A percentile compares a stretch with the other conserved stretches of the same genome.
phyloP scores from a whole-genome alignment of 345 rosid species.

The Raphanus raphanistrum region DNA sequence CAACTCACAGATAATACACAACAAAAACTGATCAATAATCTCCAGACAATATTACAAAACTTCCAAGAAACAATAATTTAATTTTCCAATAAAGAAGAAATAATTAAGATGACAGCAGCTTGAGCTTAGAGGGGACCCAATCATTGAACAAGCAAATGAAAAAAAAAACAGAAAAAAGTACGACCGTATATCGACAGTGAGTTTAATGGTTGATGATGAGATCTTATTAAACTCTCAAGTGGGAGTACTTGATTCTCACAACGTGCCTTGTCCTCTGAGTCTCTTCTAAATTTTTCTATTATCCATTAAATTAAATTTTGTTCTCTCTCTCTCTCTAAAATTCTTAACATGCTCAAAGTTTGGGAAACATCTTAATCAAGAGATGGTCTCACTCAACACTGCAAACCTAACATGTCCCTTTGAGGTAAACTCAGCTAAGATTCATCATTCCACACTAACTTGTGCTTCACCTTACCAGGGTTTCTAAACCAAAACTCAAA shows the following conservation, averaged over 20 bases:
- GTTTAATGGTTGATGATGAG: constrained; percentile 36
- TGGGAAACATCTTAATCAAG: constrained; percentile 37
- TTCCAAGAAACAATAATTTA: constrained; percentile 24
- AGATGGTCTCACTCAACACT: constrained; percentile 27
- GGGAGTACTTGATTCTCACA: constrained; percentile 35
- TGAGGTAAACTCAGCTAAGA: constrained; percentile 19
- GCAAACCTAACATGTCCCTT: constrained; percentile 31
- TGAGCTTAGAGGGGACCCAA: constrained; percentile 35
- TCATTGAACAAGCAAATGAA: constrained; percentile 32
- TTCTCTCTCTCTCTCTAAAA: constrained; percentile 6
- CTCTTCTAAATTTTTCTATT: background rate
- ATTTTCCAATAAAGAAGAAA: constrained; percentile 18
- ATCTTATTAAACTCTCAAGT: constrained; percentile 39
- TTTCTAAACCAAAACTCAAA: background rate
- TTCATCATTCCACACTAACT: constrained; percentile 23
- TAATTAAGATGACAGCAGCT: constrained; percentile 39
- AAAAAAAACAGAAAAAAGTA: constrained; percentile 29
- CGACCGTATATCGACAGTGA: constrained; percentile 41
- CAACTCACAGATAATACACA: constrained; percentile 34
- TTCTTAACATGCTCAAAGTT: constrained; percentile 24
- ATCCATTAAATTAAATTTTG: background rate
- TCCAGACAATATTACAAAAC: constrained; percentile 35
- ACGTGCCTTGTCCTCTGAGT: constrained; percentile 40
- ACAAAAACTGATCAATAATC: constrained; percentile 33
- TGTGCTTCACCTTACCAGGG: constrained; percentile 8